phyloP scores from a whole-genome alignment of 495 filamentous ascomycete genomes.

The Trichoderma reesei region DNA sequence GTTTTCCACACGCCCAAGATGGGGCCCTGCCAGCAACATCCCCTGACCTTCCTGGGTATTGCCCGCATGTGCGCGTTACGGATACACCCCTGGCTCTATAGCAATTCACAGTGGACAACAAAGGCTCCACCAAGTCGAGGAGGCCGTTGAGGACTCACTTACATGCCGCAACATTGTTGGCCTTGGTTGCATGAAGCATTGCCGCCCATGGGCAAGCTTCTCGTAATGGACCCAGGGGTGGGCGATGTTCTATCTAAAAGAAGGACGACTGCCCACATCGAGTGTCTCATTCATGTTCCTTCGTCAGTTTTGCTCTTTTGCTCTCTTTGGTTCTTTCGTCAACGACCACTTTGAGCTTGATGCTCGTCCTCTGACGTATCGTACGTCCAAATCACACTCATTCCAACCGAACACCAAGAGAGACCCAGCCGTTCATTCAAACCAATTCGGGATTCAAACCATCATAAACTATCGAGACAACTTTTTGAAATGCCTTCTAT shows the following conservation, averaged over 20 bases:
- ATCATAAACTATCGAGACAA: conserved; percentile 14
- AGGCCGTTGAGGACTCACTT: not conserved
- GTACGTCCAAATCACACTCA: conserved; percentile 34
- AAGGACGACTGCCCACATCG: not conserved
- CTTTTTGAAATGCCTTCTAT: conserved; percentile 31
- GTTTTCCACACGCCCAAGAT: not conserved
- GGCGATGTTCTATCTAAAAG: not conserved
- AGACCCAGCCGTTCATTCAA: conserved; percentile 17
- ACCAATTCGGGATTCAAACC: not conserved
- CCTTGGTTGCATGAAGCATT: not conserved
- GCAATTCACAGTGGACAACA: not conserved
- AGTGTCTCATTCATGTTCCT: conserved; percentile 1
- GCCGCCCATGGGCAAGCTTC: not conserved
- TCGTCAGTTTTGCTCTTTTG: not conserved
- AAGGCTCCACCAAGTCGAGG: not conserved
- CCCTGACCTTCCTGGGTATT: not conserved
- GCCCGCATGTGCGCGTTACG: not conserved
- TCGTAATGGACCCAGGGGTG: not conserved
- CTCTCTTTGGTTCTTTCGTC: not conserved
- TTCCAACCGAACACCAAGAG: conserved; percentile 15
- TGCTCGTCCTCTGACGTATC: conserved; percentile 40
- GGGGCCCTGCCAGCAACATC: not conserved
- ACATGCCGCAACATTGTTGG: not conserved
- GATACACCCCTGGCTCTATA: not conserved
- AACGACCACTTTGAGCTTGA: conserved; percentile 12